Base-by-base conservation (phyloP, 805 yeast genomes). In the Metschnikowia orientalis region DNA sequence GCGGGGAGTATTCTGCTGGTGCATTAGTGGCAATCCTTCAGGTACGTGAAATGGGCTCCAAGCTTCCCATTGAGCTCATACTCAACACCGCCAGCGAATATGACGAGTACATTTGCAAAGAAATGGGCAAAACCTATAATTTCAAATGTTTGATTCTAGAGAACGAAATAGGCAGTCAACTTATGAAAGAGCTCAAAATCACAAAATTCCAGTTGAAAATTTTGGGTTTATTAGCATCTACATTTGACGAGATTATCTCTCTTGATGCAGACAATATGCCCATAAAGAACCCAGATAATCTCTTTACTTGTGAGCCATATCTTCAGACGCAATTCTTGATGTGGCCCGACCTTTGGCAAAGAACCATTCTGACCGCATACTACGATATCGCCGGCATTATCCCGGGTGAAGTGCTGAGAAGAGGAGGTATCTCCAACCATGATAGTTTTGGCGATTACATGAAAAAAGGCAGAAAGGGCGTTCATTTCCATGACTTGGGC, bases 311-410 rank as follows among this genome's bases (percentile, higher is more conserved):
- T 9, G 52, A 50, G 20, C 52, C 57, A 6, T 61, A 45, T 35
- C 29, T 51, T 16, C 29, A 48, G 10, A 46, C 57, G 1, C 50
- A 51, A 16, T 59, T 55, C 41, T 32, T 62, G 9, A 34, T 62
- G 26, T 62, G 66, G 65, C 68, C 67, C 1, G 63, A 60, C 35
- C 38, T 52, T 22, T 58, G 63, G 63, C 61, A 54, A 20, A 54
- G 55, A 41, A 48, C 54, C 8, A 51, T 56, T 2, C 56, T 63
- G 15, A 62, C 66, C 8, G 23, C 45, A 6, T 61, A 42, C 37
- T 61, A 61, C 37, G 56, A 59, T 5, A 51, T 61, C 24, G 57
- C 61, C 5, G 44, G 63, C 16, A 38, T 59, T 22, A 42, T 45
- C 10, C 29, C 39, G 2, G 67, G 69, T 2, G 62, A 58, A 32